A percentile compares a stretch with the other conserved stretches of the same genome.
Evolutionary conservation across 2,329 filamentous ascomycete species (phyloP).

Genomic region (Taxawa tesnikishii): DNA sequence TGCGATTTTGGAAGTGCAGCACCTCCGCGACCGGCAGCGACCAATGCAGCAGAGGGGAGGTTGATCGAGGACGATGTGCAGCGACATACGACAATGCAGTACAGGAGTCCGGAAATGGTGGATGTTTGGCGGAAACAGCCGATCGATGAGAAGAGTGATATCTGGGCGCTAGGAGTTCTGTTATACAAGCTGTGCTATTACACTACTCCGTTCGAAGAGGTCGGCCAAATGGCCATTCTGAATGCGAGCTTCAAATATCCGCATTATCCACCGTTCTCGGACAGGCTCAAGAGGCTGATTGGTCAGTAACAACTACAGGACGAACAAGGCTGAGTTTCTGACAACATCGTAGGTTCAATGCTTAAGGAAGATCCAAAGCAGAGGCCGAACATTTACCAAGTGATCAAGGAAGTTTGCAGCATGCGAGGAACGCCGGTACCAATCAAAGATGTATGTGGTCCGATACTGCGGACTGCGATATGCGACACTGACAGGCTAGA

Average conservation of each 20-base stretch:
- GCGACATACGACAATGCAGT: conserved; percentile 92
- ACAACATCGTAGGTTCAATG: conserved; percentile 59
- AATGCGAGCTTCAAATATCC: conserved; percentile 94
- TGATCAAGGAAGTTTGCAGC: conserved; percentile 70
- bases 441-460: conserved; percentile 66
- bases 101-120: conserved; percentile 96
- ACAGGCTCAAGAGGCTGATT: conserved; percentile 79
- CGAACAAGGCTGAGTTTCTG: not conserved
- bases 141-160: conserved; percentile 97
- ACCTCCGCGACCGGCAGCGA: conserved; percentile 69
- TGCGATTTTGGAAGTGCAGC: conserved; percentile 97
- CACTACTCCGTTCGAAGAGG: conserved; percentile 95
- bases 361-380: conserved; percentile 67
- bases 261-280: conserved; percentile 76
- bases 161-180: conserved; percentile 91
- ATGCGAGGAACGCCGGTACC: conserved; percentile 83
- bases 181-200: conserved; percentile 99
- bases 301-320: conserved; percentile 40
- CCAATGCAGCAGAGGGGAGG: conserved; percentile 76
- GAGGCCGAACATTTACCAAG: conserved; percentile 89
- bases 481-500: conserved; percentile 22
- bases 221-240: conserved; percentile 91
- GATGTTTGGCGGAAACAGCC: conserved; percentile 94
- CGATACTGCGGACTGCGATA: not conserved
- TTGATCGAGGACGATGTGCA: conserved; percentile 95